Evolutionary conservation across 2,329 filamentous ascomycete genomes (phyloP).

Genomic region (Falciphora oryzae): DNA sequence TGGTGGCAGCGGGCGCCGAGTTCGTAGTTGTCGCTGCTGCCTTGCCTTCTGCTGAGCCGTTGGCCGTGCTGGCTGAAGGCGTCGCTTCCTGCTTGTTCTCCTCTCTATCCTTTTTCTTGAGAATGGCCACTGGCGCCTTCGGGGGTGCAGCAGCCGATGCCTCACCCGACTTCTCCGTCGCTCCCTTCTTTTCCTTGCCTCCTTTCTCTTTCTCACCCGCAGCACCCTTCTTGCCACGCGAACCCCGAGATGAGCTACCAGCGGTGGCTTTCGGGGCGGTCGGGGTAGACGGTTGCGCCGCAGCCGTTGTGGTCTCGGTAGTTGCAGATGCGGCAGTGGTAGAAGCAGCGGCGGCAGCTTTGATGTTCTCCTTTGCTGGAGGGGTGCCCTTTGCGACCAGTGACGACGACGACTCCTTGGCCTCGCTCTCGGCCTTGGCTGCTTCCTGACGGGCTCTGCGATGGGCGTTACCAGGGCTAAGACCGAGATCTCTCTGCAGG

Average conservation of each 20-base stretch:
- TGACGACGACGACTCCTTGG: constrained; percentile 26
- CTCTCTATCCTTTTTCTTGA: constrained; percentile 31
- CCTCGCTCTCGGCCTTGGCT: constrained; percentile 47
- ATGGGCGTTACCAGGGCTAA: constrained; percentile 58
- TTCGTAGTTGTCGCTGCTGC: background rate
- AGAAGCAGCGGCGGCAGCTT: background rate
- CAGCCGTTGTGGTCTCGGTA: background rate
- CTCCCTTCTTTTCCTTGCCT: constrained; percentile 20
- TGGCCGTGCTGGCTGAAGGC: background rate
- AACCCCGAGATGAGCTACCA: constrained; percentile 14
- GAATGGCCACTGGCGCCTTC: constrained; percentile 27
- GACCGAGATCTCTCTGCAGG: constrained; percentile 59
- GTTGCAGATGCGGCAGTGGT: background rate
- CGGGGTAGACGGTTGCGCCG: constrained; percentile 17
- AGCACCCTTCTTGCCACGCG: constrained; percentile 17
- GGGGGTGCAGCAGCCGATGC: constrained; percentile 19
- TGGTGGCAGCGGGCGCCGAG: constrained; percentile 19
- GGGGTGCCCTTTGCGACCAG: constrained; percentile 16
- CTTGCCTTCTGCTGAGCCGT: background rate
- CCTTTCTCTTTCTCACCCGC: constrained; percentile 17
- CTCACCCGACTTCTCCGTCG: constrained; percentile 18
- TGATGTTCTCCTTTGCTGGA: constrained; percentile 8
- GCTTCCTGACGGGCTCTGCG: constrained; percentile 54
- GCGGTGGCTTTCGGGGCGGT: constrained; percentile 23
- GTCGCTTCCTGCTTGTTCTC: background rate